phyloP scores from a whole-genome alignment of 768 basidiomycete genomes.

The Rubroboletus pulcherrimus region DNA sequence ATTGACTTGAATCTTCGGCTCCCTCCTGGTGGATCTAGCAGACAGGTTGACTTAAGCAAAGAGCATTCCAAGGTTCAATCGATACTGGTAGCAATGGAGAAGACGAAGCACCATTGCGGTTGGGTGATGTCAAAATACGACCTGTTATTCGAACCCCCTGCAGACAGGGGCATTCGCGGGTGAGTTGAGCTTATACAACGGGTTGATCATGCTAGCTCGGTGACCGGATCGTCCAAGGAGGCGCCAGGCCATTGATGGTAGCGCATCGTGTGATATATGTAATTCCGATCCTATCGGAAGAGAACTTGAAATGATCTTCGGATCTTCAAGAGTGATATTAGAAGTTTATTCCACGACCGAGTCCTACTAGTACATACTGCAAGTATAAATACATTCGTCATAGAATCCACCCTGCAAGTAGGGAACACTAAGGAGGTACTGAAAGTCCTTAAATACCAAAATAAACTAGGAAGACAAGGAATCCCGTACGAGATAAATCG shows the following conservation, averaged over 20 bases:
- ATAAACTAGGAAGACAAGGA: constrained; percentile 7
- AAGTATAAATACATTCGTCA: too few relatives aligned
- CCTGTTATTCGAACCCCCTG: neutral
- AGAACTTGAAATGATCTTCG: too few relatives aligned
- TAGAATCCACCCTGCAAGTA: too few relatives aligned
- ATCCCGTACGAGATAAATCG: constrained; percentile 29
- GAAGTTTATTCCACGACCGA: too few relatives aligned
- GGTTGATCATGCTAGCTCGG: neutral
- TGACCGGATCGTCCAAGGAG: too few relatives aligned
- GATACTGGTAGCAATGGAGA: neutral
- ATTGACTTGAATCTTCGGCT: too few relatives aligned
- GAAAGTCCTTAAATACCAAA: neutral
- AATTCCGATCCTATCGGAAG: too few relatives aligned
- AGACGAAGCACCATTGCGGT: neutral
- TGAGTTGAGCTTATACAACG: neutral
- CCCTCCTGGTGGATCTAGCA: neutral
- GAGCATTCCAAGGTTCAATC: neutral
- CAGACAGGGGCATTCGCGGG: neutral
- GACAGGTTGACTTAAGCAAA: neutral
- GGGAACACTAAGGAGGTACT: too few relatives aligned
- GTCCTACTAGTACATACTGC: too few relatives aligned
- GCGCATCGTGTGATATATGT: too few relatives aligned
- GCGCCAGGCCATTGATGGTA: too few relatives aligned
- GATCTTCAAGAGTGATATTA: too few relatives aligned
- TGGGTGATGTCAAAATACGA: neutral